phyloP scores from a whole-genome alignment of 352 stramenopile genomes.

The Phytophthora fragariaefolia region DNA sequence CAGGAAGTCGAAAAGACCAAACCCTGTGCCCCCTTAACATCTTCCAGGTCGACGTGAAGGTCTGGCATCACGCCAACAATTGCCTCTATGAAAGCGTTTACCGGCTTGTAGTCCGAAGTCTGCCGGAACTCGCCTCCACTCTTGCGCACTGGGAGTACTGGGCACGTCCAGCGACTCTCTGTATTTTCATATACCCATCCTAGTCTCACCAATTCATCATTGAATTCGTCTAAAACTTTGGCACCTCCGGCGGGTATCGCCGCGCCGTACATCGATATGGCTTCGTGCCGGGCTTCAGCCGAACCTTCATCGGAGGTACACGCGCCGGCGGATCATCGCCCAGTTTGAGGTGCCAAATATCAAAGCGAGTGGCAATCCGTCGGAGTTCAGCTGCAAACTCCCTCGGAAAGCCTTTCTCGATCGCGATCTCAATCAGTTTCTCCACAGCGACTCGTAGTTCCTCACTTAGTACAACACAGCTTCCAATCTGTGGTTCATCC shows the following conservation, averaged over 20 bases:
- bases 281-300: slow-evolving; percentile 10
- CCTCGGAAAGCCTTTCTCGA: not conserved
- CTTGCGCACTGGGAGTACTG: slow-evolving; percentile 24
- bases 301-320: slow-evolving; percentile 29
- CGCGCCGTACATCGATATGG: slow-evolving; percentile 21
- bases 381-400: not conserved
- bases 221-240: slow-evolving; percentile 22
- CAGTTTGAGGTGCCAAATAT: slow-evolving; percentile 4
- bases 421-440: not conserved
- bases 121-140: slow-evolving; percentile 15
- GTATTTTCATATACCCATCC: slow-evolving; percentile 29
- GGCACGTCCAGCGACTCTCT: slow-evolving; percentile 22
- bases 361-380: slow-evolving; percentile 12
- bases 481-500: slow-evolving; percentile 11
- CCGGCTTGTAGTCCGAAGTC: too few relatives aligned
- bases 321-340: slow-evolving; percentile 10
- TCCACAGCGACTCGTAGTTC: slow-evolving; percentile 6
- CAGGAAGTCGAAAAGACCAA: slow-evolving; percentile 25
- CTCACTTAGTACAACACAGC: not conserved
- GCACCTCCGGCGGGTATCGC: slow-evolving; percentile 18
- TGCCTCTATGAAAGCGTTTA: slow-evolving; percentile 19
- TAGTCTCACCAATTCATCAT: slow-evolving; percentile 15
- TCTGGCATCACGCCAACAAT: slow-evolving; percentile 35
- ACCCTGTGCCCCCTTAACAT: not conserved
- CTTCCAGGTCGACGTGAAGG: slow-evolving; percentile 10